Evolutionary conservation across 345 rosid genomes (phyloP).

Genomic region (Arabidopsis suecica): DNA sequence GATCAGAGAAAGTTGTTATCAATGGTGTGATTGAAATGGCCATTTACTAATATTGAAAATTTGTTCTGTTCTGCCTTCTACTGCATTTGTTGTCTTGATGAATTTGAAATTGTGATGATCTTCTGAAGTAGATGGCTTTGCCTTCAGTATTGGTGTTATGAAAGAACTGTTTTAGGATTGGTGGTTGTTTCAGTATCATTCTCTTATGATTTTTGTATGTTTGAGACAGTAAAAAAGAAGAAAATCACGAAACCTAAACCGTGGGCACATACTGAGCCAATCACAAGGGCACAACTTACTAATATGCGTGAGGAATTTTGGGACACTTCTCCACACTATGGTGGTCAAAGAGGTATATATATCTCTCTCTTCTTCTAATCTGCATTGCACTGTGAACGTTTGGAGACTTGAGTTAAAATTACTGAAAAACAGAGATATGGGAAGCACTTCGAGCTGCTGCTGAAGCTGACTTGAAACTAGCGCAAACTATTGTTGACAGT

Average conservation of each 20-base stretch:
- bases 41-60: too few species aligned
- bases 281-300: slow-evolving; percentile 63
- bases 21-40: not conserved
- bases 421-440: slow-evolving; percentile 63
- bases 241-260: slow-evolving; percentile 65
- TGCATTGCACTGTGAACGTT: not conserved
- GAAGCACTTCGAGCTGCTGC: slow-evolving; percentile 81
- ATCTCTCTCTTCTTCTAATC: not conserved
- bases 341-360: slow-evolving; percentile 68
- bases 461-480: slow-evolving; percentile 65
- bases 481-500: slow-evolving; percentile 76
- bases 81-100: not conserved
- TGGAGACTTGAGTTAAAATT: not conserved
- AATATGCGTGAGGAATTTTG: slow-evolving; percentile 83
- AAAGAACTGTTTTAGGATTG: not conserved
- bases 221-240: slow-evolving; percentile 39
- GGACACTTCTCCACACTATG: slow-evolving; percentile 89
- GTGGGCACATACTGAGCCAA: slow-evolving; percentile 75
- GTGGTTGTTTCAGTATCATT: not conserved
- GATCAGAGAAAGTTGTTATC: not conserved
- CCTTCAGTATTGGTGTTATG: not conserved
- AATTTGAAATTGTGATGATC: not conserved
- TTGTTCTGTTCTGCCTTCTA: not conserved
- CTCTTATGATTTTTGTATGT: not conserved
- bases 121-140: not conserved